Evolutionary conservation across 75 land plant genomes (phyloP), one percentile per base, ranked within the genome.

Genomic region (Pinus tabuliformis): DNA sequence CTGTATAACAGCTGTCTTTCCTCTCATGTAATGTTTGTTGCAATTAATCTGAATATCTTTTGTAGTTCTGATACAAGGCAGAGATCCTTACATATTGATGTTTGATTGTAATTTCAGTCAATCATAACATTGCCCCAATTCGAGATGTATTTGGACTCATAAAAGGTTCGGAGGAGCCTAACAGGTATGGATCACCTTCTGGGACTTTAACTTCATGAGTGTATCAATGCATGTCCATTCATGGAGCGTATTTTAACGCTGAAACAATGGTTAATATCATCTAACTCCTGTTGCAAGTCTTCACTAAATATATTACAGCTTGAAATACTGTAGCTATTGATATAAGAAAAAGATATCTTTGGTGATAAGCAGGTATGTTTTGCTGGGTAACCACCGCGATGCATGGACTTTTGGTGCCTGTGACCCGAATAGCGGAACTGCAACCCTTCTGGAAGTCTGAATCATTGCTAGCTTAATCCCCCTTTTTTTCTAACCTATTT

Each of bases 141-240:
- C 85, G 95, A 54, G 89, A 95, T 84, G 96, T 95, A 1, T 75
- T 93, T 81, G 98, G 81, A 73, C 72, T 89, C 18, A 91, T 95
- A 37, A 77, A 82, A 80, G 98, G 98, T 42, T 75, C 77, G 54
- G 89, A 93, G 77, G 98, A 95, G 78, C 98, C 96, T 45, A 96
- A 95, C 75, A 82, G 95, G 96, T 92, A 76, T 77, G 37, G 49
- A 58, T 16, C 37, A 20, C 26, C 22, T 70, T 60, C 7, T 64
- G 4, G 18, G 22, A 37, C 20, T 39, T 45, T 45, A 45, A 45
- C 49, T 45, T 45, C 49, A 45, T 18, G 70, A 8, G 30, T 7
- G 11, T 5, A 15, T 45, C 49, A 45, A 45, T 45, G 49, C 49
- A 45, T 6, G 49, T 45, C 49, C 49, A 45, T 0, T 45, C 6